Evolutionary conservation across 805 yeast species (phyloP).

Genomic region (Cyberlindnera sargentensis): DNA sequence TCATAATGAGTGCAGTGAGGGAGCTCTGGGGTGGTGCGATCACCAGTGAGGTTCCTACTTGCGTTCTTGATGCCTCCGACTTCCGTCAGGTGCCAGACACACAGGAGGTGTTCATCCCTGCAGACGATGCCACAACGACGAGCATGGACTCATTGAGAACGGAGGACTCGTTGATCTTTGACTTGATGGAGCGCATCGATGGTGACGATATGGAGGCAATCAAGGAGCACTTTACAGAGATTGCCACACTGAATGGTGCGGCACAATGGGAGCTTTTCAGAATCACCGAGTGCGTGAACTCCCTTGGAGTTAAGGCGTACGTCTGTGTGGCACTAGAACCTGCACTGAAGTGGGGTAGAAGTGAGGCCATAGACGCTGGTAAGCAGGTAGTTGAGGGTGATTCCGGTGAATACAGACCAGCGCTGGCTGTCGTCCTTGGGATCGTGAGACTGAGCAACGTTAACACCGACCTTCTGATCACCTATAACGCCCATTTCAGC

Average conservation of each 20-base stretch:
- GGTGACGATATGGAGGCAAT: constrained; percentile 36
- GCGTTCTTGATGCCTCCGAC: constrained; percentile 67
- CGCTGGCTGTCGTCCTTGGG: constrained; percentile 47
- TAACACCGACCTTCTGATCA: constrained; percentile 54
- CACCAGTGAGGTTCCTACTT: constrained; percentile 46
- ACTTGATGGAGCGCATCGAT: constrained; percentile 48
- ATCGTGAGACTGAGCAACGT: constrained; percentile 45
- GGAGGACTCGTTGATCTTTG: constrained; percentile 58
- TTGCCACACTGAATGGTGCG: constrained; percentile 37
- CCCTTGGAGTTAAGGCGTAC: constrained; percentile 20
- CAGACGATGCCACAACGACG: constrained; percentile 27
- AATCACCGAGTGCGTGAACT: constrained; percentile 11
- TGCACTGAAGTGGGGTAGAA: constrained; percentile 47
- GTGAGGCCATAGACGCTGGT: constrained; percentile 18
- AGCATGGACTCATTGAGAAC: constrained; percentile 26
- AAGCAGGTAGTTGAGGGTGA: too few species aligned
- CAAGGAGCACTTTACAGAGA: constrained; percentile 48
- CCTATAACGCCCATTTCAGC: constrained; percentile 51
- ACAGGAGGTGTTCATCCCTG: constrained; percentile 75
- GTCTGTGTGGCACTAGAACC: constrained; percentile 34
- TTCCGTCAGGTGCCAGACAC: constrained; percentile 86
- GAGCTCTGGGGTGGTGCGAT: constrained; percentile 83
- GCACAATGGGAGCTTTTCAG: constrained; percentile 28
- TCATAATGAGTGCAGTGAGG: neutral
- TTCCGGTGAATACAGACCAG: constrained; percentile 18